A percentile compares a stretch with the other conserved stretches of the same genome.
Conservation (phyloP, 148 eudicot genomes). For the Silene conica region DNA sequence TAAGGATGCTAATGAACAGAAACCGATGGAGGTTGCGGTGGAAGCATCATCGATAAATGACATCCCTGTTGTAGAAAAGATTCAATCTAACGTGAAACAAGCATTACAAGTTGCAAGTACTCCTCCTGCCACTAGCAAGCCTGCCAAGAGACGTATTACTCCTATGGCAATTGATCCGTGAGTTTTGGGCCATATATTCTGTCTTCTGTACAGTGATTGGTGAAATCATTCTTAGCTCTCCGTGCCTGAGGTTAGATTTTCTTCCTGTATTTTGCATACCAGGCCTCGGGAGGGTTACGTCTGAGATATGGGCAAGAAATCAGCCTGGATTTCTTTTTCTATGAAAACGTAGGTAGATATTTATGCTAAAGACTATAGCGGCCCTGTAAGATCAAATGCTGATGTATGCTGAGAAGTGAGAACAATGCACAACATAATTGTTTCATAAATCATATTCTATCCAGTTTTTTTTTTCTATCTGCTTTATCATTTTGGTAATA, state of each 20-base stretch:
- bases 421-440: not conserved
- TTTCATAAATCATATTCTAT: not conserved
- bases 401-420: not conserved
- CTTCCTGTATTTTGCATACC: constrained; percentile 18
- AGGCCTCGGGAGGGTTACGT: not conserved
- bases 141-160: constrained; percentile 86
- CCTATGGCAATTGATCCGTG: constrained; percentile 78
- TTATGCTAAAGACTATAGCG: not conserved
- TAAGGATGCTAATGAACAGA: constrained; percentile 18
- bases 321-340: not conserved
- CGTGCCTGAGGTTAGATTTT: constrained; percentile 13
- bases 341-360: constrained; percentile 2
- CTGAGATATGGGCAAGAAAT: not conserved
- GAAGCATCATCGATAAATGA: constrained; percentile 23
- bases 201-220: constrained; percentile 1
- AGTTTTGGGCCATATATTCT: not conserved
- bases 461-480: not conserved
- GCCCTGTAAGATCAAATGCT: constrained; percentile 9
- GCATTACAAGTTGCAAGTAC: constrained; percentile 21
- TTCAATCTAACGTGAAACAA: constrained; percentile 21
- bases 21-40: constrained; percentile 24
- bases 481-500: not conserved
- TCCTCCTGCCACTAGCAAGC: constrained; percentile 42
- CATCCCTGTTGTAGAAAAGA: constrained; percentile 23
- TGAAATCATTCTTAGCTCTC: constrained; percentile 7